A percentile compares a stretch with the other conserved stretches of the same genome.
These are phyloP conservation scores for Verticillium albo-atrum DNA, from an alignment of 2,329 filamentous ascomycete species.

Conservation along the genomic window DNA sequence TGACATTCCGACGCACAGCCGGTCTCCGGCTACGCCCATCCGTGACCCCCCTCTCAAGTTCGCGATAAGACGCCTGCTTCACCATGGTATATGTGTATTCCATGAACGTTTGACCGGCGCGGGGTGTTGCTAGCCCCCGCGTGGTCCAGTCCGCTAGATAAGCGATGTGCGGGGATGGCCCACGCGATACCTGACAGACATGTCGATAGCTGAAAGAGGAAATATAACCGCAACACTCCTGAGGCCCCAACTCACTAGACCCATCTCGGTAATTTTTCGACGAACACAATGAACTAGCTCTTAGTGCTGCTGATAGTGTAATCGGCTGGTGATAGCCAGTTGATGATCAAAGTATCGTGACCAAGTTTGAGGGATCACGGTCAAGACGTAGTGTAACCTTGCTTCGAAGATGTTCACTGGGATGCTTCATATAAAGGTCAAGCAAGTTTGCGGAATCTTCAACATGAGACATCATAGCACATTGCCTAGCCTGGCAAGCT, in stretches of 20 bases:
- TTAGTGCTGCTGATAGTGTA: neutral
- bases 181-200: neutral
- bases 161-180: neutral
- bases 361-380: neutral
- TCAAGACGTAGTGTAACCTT: neutral
- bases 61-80: neutral
- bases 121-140: neutral
- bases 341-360: neutral
- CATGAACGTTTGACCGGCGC: neutral
- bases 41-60: neutral
- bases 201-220: neutral
- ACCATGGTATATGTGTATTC: neutral
- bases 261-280: neutral
- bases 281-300: neutral
- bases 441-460: neutral
- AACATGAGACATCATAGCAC: neutral
- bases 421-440: neutral
- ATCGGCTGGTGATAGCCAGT: neutral
- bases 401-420: neutral
- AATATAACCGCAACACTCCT: neutral
- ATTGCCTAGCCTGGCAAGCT: neutral
- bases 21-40: neutral
- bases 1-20: neutral
- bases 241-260: neutral
- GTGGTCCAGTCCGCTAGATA: neutral